phyloP scores from a whole-genome alignment of 805 yeast genomes.

The Wickerhamiella sergipiensis region DNA sequence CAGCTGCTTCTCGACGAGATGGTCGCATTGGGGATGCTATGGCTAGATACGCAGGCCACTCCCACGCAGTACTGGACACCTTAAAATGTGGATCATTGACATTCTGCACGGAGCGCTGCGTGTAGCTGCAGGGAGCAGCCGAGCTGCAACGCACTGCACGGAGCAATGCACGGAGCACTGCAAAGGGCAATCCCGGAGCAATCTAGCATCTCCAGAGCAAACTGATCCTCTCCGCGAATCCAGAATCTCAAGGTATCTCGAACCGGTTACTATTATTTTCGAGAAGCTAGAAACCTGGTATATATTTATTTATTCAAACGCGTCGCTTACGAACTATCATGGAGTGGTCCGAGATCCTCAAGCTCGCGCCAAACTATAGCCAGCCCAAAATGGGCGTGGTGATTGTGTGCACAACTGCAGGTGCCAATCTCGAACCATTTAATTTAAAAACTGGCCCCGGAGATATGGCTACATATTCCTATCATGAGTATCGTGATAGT shows the following conservation, averaged over 20 bases:
- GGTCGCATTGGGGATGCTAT: conserved; percentile 68
- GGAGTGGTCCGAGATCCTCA: neutral
- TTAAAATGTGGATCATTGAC: neutral
- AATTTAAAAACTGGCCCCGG: neutral
- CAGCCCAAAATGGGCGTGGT: neutral
- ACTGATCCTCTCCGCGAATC: too few species aligned
- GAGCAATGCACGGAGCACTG: neutral
- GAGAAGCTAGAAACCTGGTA: too few species aligned
- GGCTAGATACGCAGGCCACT: conserved; percentile 50
- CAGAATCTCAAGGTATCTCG: too few species aligned
- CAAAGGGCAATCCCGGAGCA: too few species aligned
- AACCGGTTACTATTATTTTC: too few species aligned
- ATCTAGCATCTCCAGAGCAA: too few species aligned
- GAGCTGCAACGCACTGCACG: neutral
- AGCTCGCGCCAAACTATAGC: neutral
- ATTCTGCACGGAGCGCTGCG: too few species aligned
- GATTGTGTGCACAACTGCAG: neutral
- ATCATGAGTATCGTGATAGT: neutral
- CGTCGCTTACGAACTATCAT: neutral
- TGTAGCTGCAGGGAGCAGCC: neutral
- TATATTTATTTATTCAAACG: neutral
- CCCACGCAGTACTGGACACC: conserved; percentile 28
- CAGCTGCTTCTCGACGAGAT: conserved; percentile 57
- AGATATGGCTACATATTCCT: neutral
- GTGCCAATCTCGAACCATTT: neutral